Percentiles rank a stretch among this genome's conserved stretches.
Evolutionary conservation across 345 rosid species (phyloP).

Genomic region (Pistacia integerrima): DNA sequence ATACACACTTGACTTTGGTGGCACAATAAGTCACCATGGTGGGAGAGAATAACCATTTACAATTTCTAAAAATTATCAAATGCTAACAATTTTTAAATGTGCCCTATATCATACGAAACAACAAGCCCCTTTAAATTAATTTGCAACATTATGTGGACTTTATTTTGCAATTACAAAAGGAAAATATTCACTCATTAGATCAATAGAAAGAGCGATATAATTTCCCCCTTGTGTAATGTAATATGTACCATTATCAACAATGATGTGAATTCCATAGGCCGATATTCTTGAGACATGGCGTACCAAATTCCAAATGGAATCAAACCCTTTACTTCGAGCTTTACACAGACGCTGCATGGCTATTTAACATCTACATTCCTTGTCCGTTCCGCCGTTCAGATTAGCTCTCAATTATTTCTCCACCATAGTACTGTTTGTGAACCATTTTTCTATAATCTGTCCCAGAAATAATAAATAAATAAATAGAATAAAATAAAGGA

Average conservation of each 20-base stretch:
- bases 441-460: conserved; percentile 63
- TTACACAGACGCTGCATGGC: background rate
- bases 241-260: background rate
- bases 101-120: background rate
- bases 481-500: background rate
- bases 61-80: no score
- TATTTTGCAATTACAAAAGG: conserved; percentile 18
- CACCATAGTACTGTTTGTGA: conserved; percentile 44
- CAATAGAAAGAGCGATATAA: background rate
- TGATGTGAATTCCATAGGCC: background rate
- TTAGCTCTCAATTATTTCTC: conserved; percentile 40
- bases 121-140: no score
- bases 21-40: no score
- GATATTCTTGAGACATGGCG: background rate
- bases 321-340: background rate
- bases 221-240: background rate
- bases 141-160: background rate
- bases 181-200: background rate
- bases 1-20: no score
- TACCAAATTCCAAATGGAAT: background rate
- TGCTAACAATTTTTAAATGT: no score
- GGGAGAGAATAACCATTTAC: no score
- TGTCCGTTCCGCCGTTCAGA: background rate
- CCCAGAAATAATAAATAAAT: background rate
- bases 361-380: background rate